Conservation (phyloP, 2,329 filamentous ascomycete species). For the Pleomassaria siparia region DNA sequence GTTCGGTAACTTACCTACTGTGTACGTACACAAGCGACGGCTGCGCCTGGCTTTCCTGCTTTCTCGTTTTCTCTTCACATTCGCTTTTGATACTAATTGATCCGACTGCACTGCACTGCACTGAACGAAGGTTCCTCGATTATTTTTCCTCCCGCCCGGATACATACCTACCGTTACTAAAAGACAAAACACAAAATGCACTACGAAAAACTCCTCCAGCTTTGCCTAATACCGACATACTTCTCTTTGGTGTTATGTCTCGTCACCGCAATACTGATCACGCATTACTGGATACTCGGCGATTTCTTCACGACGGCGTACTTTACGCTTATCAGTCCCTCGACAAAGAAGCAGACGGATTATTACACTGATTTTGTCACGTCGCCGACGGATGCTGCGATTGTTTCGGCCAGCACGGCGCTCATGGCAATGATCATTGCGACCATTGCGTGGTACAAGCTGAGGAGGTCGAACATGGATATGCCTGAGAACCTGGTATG, state of each 20-base stretch:
- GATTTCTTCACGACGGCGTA: slow-evolving; percentile 3
- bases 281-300: slow-evolving; percentile 6
- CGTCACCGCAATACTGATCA: slow-evolving; percentile 7
- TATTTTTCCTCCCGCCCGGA: too few species aligned
- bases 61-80: too few species aligned
- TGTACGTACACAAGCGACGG: too few species aligned
- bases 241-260: slow-evolving; percentile 11
- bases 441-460: slow-evolving; percentile 3
- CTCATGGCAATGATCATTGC: slow-evolving; percentile 3
- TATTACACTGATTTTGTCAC: slow-evolving; percentile 3
- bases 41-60: too few species aligned
- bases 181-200: too few species aligned
- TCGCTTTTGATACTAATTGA: too few species aligned
- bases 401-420: slow-evolving; percentile 3
- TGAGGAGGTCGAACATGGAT: slow-evolving; percentile 5
- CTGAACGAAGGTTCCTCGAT: too few species aligned
- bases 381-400: slow-evolving; percentile 3
- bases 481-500: slow-evolving; percentile 4
- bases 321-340: neutral
- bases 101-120: too few species aligned
- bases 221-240: slow-evolving; percentile 3
- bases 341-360: neutral
- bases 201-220: slow-evolving; percentile 1
- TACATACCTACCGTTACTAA: too few species aligned
- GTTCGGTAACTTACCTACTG: too few species aligned